phyloP scores from a whole-genome alignment of 148 eudicot genomes.

The Drosera capensis region DNA sequence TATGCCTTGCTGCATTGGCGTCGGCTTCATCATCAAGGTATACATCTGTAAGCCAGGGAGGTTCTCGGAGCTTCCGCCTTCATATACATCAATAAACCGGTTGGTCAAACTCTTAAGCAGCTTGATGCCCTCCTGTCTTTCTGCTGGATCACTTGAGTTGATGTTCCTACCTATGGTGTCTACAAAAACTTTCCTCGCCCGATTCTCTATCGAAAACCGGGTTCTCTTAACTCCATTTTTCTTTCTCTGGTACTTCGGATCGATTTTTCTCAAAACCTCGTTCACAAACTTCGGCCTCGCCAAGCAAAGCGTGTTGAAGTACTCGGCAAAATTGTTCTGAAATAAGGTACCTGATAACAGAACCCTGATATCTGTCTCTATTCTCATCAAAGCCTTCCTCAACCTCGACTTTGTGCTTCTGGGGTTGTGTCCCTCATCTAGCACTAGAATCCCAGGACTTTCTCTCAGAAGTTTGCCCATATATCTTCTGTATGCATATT shows the following conservation, averaged over 20 bases:
- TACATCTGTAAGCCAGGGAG: conserved; percentile 81
- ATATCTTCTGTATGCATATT: conserved; percentile 63
- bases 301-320: conserved; percentile 79
- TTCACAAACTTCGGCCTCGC: conserved; percentile 77
- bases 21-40: conserved; percentile 87
- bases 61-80: conserved; percentile 62
- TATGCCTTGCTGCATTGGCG: conserved; percentile 61
- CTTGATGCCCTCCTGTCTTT: conserved; percentile 50
- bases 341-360: conserved; percentile 78
- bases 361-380: conserved; percentile 55
- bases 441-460: conserved; percentile 70
- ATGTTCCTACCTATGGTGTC: conserved; percentile 62
- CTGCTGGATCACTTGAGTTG: conserved; percentile 36
- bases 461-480: conserved; percentile 74
- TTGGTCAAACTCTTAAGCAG: conserved; percentile 63
- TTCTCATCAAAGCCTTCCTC: conserved; percentile 76
- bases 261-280: conserved; percentile 62
- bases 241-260: conserved; percentile 57
- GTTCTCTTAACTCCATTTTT: conserved; percentile 43
- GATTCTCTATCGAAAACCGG: conserved; percentile 49
- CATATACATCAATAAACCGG: conserved; percentile 73
- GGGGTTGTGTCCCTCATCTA: conserved; percentile 97
- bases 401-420: conserved; percentile 85
- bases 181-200: conserved; percentile 77
- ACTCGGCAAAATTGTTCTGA: conserved; percentile 92